Conservation (phyloP, 352 stramenopile species). For the Globisporangium rhizosaccharum region DNA sequence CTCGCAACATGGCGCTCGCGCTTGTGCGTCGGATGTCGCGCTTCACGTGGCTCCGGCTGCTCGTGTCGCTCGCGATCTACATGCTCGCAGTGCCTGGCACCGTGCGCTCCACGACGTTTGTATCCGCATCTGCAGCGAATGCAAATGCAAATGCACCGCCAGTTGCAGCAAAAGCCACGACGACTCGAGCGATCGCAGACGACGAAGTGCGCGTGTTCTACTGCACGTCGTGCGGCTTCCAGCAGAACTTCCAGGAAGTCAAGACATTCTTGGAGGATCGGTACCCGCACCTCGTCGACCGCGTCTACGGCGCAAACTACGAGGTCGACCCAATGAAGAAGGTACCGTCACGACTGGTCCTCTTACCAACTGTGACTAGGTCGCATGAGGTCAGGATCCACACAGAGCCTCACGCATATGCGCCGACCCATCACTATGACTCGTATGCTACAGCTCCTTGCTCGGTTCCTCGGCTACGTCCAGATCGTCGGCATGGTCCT, state of each 20-base stretch:
- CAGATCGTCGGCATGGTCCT: constrained; percentile 51
- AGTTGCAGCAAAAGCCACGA: constrained; percentile 4
- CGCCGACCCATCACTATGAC: not conserved
- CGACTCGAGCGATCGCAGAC: constrained; percentile 31
- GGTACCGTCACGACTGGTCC: constrained; percentile 12
- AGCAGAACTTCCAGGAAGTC: constrained; percentile 73
- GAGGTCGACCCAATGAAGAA: constrained; percentile 46
- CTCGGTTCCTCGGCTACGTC: constrained; percentile 36
- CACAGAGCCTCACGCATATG: too few species aligned
- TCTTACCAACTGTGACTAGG: too few species aligned
- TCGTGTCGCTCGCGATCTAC: constrained; percentile 25
- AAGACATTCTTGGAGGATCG: constrained; percentile 64
- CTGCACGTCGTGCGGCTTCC: constrained; percentile 76
- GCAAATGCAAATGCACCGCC: constrained; percentile 14
- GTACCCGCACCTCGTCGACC: constrained; percentile 66
- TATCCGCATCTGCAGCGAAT: not conserved
- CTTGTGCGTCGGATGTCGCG: constrained; percentile 20
- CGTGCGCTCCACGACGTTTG: constrained; percentile 2
- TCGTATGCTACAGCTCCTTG: constrained; percentile 26
- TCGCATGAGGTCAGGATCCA: not conserved
- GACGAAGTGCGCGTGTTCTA: constrained; percentile 61
- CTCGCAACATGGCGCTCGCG: constrained; percentile 8
- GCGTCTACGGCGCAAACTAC: constrained; percentile 57
- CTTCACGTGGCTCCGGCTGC: constrained; percentile 20
- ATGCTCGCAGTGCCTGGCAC: constrained; percentile 17